Base-by-base conservation (phyloP, 805 yeast species). In the Candida fluviatilis region DNA sequence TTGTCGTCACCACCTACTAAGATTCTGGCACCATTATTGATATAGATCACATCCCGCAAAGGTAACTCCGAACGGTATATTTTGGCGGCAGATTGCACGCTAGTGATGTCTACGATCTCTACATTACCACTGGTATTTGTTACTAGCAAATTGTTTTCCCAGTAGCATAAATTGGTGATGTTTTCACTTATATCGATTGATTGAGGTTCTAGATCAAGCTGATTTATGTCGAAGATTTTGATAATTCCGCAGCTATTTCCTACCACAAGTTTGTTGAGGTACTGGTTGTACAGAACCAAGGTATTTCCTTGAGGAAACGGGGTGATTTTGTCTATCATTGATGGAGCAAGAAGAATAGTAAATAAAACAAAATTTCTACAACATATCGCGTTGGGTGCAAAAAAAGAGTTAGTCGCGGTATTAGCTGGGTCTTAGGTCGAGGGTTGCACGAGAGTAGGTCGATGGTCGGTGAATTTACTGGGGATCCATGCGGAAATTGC, bases 1-100 rank as follows among this genome's bases (percentile, higher is more conserved):
- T 74, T 71, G 45, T 78, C 84, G 46, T 82, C 85, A 28, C 91
- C 90, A 18, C 82, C 89, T 42, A 78, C 71, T 1, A 79, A 64
- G 1, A 71, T 64, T 52, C 76, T 64, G 25, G 74, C 71, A 0
- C 84, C 88, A 36, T 74, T 76, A 47, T 83, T 84, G 16, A 82
- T 75, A 49, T 78, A 73, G 11, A 61, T 62, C 5, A 76, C 69
- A 45, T 75, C 81, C 44, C 84, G 60, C 16, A 80, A 50, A 0
- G 78, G 70, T 21, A 69, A 51, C 26, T 68, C 66, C 1, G 76
- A 58, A 34, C 80, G 57, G 34, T 62, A 66, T n/a, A 76, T 49
- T 11, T 66, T 50, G 17, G 68, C 66, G 15, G 61, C 59, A 11
- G 57, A 58, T 24, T 47, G 49, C 2, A 46, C 45, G 17, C 48